Base-by-base conservation (phyloP, 1,139 yeast genomes). In the Diutina pseudorugosa region DNA sequence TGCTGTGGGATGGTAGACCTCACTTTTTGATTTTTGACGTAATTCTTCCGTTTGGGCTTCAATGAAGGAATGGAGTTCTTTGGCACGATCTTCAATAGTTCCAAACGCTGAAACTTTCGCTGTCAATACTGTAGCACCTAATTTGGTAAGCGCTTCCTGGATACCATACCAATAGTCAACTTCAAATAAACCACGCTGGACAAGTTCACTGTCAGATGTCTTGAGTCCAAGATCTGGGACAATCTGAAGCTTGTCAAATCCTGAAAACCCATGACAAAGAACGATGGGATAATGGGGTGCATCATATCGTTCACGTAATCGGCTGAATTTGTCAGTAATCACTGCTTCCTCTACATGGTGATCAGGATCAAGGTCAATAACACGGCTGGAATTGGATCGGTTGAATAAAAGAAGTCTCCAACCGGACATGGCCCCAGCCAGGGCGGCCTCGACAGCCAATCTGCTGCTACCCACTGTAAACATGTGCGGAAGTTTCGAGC, bases 91-190 rank as follows among this genome's bases (percentile, higher is more conserved):
- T 59, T 81, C 79, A 50, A 90, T 85, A 4, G 83, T 73, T 0
- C 89, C 95, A 65, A 85, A 85, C 0, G 95, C 85, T 0, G 96
- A 93, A 0, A 90, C 96, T 58, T 76, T 80, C 2, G 93, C 89
- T 1, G 84, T 81, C 51, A 84, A 65, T 0, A 87, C 94, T 0
- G 76, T 75, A 50, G 87, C 79, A 0, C 96, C 96, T 25, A 79
- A 70, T 0, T 65, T 63, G 52, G 76, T 77, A 36, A 90, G 65
- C 0, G 82, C 81, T 41, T 79, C 79, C 58, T 77, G 78, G 30
- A 90, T 82, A 0, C 96, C 96, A 55, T 76, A 73, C 95, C 96
- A 90, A 63, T 89, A 90, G 56, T 85, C 85, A 23, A 87, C 40
- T 16, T 45, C 36, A 7, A 25, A 18, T 6, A 45, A n/a, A 5